These are phyloP conservation scores for Penicillium olsonii DNA, from an alignment of 2,329 filamentous ascomycete genomes.

Conservation along the genomic window DNA sequence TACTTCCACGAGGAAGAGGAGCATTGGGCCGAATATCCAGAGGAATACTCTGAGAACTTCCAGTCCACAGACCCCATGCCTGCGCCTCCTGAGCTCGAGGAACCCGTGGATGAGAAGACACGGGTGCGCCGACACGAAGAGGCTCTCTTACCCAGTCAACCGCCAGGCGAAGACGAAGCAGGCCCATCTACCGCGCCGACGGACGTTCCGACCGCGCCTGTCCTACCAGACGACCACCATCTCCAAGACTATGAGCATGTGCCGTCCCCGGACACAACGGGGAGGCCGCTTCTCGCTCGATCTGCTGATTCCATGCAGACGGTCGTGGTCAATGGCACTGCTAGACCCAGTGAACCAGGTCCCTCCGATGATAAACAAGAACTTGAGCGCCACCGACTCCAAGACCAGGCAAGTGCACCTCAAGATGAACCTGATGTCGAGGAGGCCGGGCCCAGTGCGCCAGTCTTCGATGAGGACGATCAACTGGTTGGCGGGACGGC, in stretches of 20 bases:
- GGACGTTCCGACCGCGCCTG: slow-evolving; percentile 47
- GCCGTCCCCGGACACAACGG: slow-evolving; percentile 22
- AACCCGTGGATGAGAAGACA: slow-evolving; percentile 76
- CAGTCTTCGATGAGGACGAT: slow-evolving; percentile 59
- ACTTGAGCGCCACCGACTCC: slow-evolving; percentile 66
- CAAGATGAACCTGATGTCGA: slow-evolving; percentile 22
- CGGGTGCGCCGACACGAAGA: slow-evolving; percentile 75
- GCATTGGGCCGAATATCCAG: slow-evolving; percentile 32
- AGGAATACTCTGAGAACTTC: slow-evolving; percentile 26
- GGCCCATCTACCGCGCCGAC: slow-evolving; percentile 47
- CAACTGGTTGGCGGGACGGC: slow-evolving; percentile 43
- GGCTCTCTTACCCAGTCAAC: slow-evolving; percentile 77
- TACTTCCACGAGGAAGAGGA: slow-evolving; percentile 18
- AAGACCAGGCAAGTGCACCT: slow-evolving; percentile 66
- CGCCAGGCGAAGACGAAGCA: slow-evolving; percentile 53
- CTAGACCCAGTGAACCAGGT: slow-evolving; percentile 39
- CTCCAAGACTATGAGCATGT: slow-evolving; percentile 50
- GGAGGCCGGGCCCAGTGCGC: slow-evolving; percentile 54
- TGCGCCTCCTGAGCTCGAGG: slow-evolving; percentile 57
- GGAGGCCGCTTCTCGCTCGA: slow-evolving; percentile 24
- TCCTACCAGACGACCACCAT: slow-evolving; percentile 52
- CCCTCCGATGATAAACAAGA: slow-evolving; percentile 73
- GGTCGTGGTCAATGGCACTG: slow-evolving; percentile 30
- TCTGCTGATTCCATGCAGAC: slow-evolving; percentile 36
- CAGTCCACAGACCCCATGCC: slow-evolving; percentile 27